Percentiles rank a stretch among this genome's conserved stretches.
Conservation (phyloP, 441 rosid species). For the Populus trichocarpa region DNA sequence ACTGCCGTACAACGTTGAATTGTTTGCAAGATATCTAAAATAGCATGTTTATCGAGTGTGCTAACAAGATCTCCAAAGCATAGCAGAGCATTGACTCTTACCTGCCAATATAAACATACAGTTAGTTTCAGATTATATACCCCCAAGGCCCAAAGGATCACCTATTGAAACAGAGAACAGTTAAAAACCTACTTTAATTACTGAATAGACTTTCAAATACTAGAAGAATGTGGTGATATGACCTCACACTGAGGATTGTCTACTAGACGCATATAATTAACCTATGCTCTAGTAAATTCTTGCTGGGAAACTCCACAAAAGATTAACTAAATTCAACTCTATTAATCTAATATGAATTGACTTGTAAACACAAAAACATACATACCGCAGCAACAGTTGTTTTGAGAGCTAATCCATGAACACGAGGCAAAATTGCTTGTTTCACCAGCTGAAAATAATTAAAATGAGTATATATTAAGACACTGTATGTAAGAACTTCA, state of each 20-base stretch:
- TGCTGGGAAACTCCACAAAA: no score
- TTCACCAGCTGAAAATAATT: constrained; percentile 70
- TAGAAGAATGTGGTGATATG: background rate
- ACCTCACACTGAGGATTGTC: background rate
- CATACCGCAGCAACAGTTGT: constrained; percentile 96
- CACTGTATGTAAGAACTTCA: background rate
- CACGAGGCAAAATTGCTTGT: constrained; percentile 89
- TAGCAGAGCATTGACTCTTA: constrained; percentile 86
- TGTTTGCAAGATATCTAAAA: constrained; percentile 75
- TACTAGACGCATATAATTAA: no score
- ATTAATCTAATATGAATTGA: background rate
- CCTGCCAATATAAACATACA: constrained; percentile 42
- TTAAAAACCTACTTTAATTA: background rate
- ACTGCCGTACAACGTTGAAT: constrained; percentile 92
- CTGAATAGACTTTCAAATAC: background rate
- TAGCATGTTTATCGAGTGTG: constrained; percentile 70
- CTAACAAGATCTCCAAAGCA: constrained; percentile 81
- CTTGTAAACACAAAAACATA: constrained; percentile 10
- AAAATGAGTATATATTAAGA: background rate
- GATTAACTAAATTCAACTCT: background rate
- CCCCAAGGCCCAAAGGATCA: background rate
- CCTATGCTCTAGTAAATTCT: background rate
- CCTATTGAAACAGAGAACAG: background rate
- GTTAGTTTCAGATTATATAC: constrained; percentile 16
- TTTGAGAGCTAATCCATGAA: constrained; percentile 89